Percentiles rank a stretch among this genome's conserved stretches.
Conservation (phyloP, 306 rosid species). For the Trichosanthes cucumerina region DNA sequence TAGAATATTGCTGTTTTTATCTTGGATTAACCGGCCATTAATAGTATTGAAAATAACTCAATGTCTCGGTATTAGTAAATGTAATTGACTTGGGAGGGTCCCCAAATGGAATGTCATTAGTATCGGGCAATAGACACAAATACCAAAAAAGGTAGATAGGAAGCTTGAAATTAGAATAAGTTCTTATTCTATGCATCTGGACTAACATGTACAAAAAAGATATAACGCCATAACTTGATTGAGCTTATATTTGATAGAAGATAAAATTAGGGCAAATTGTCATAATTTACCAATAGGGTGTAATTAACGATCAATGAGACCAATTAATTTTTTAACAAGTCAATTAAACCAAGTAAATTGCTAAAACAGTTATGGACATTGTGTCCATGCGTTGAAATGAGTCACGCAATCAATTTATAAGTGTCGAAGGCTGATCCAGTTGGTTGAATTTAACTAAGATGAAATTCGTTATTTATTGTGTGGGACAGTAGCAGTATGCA, state of each 20-base stretch:
- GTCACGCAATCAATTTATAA: too few relatives aligned
- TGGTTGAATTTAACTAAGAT: too few relatives aligned
- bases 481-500: background rate
- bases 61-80: background rate
- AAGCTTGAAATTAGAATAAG: background rate
- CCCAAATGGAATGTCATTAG: background rate
- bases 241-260: background rate
- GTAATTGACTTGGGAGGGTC: background rate
- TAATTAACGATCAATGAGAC: background rate
- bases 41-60: background rate
- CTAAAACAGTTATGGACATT: background rate
- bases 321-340: background rate
- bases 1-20: background rate
- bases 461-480: background rate
- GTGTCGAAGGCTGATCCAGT: too few relatives aligned
- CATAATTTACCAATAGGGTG: background rate
- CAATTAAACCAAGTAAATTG: background rate
- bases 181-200: background rate
- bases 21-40: background rate
- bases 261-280: background rate
- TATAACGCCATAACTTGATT: background rate
- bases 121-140: background rate
- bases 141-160: background rate
- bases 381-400: background rate
- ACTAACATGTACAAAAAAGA: background rate